Base-by-base conservation (phyloP, 2,329 filamentous ascomycete genomes). In the Aspergillus caelatus region DNA sequence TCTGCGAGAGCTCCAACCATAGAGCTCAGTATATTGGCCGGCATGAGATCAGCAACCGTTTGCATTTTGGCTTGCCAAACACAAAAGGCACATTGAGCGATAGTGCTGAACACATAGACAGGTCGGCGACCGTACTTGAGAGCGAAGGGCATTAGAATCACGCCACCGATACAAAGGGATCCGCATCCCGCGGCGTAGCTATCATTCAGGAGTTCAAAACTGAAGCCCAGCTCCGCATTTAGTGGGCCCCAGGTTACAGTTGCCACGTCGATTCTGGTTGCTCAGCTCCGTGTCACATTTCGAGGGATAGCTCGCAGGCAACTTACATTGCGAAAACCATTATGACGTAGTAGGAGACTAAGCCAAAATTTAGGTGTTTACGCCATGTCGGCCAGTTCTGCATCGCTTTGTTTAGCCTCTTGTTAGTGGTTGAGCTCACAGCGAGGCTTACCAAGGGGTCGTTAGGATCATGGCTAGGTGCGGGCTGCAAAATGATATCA, bases 111-210 rank as follows among this genome's bases (percentile, higher is more conserved):
- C 21, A 84, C 63, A 62, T 84, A 84, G 0, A 84, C 65, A 2
- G 80, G 79, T 14, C 83, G 77, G 4, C 81, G 72, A 1, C 82
- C 82, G 59, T 76, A 83, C 53, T 83, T 83, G 57, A 81, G 70
- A 2, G 79, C 79, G 39, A 84, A 79, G 0, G 82, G 82, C 1
- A 83, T 77, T 43, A 84, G 71, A 10, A 84, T 36, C 4, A 83
- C 59, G 26, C 74, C 75, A 1, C 82, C 81, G 6, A 84, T 57
- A 16, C 76, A 78, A 0, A 84, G 69, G 1, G 74, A 74, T 1
- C 75, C 83, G 58, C 74, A 82, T 4, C 77, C 78, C 2, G 79
- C 76, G 0, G 82, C 84, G 59, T 79, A 81, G 3, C 77, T 79
- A 58, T 82, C 76, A 57, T 84, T 85, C 39, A 85, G 65, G 0